Evolutionary conservation across 768 basidiomycete species (phyloP), one percentile per base, ranked within the genome.

Genomic region (Tricholoma flavovirens): DNA sequence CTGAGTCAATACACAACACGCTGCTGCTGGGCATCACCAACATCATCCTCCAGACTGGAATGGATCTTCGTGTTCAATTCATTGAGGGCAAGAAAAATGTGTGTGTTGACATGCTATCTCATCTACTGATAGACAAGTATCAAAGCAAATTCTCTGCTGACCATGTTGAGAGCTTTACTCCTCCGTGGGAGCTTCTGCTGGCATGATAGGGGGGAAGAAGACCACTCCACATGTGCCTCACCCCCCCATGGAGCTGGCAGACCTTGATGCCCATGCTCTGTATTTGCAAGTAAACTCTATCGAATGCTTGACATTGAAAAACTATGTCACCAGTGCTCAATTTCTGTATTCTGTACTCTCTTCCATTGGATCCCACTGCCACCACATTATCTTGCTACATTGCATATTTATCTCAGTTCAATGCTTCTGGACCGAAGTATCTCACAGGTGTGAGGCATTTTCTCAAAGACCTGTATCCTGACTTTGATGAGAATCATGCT

Each of bases 361-460:
- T 65, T 12, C 59, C 62, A 10, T 52, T 66, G 5, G 56, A 63
- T 15, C 64, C 62, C 1, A 64, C 64, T 12, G 62, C 66, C 4
- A 42, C 49, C 14, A 64, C 58, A 1, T 49, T 62, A 5, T 49
- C 60, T 38, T 14, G 53, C 12, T 66, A 66, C 21, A 59, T 66
- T 49, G 56, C 62, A 8, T 63, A 58, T 38, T 60, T 60, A 12
- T 64, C 62, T 15, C 36, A 51, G 24, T 55, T 50, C 38, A 64
- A 62, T 48, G 49, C 60, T 5, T 65, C 62, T 0, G 63, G 42
- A 12, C 57, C 60, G 8, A 64, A 62, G 24, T 65, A 65, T 49
- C 45, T 46, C 14, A 46, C 45, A 46, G 45, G 45, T 7, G 24
- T 46, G 22, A 6, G 17, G 4, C 45, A 46, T 45, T 64, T 12